A percentile compares a stretch with the other conserved stretches of the same genome.
Evolutionary conservation across 129 eudicot genomes (phyloP).

Genomic region (Ambrosia artemisiifolia): DNA sequence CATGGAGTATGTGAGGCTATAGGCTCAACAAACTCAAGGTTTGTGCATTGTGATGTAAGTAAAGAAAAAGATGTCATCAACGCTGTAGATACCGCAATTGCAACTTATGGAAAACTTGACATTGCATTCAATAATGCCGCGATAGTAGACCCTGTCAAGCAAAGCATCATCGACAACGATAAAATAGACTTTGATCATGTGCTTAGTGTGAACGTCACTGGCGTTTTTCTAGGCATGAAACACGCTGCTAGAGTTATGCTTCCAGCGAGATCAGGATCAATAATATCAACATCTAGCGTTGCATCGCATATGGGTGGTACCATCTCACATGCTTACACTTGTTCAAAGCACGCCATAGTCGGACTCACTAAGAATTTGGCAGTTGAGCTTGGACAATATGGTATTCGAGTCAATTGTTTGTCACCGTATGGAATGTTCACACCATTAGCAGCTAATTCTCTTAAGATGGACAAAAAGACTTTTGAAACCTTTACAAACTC

Average conservation of each 20-base stretch:
- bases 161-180: conserved; percentile 30
- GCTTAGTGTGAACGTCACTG: conserved; percentile 5
- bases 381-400: no score
- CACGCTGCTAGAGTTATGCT: no score
- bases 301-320: conserved; percentile 9
- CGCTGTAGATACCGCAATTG: conserved; percentile 35
- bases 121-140: conserved; percentile 48
- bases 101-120: conserved; percentile 46
- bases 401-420: no score
- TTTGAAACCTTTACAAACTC: no score
- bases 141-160: conserved; percentile 5
- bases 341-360: no score
- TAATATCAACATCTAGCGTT: no score
- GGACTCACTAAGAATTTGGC: no score
- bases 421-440: no score
- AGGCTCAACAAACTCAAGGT: conserved; percentile 38
- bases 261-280: conserved; percentile 34
- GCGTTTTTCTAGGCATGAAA: conserved; percentile 30
- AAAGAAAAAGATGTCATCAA: conserved; percentile 46
- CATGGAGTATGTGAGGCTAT: conserved; percentile 30
- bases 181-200: conserved; percentile 18
- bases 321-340: no score
- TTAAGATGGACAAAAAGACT: no score
- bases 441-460: no score
- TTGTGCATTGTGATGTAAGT: conserved; percentile 55